phyloP scores from a whole-genome alignment of 768 basidiomycete genomes.

The Lactarius tabidus region DNA sequence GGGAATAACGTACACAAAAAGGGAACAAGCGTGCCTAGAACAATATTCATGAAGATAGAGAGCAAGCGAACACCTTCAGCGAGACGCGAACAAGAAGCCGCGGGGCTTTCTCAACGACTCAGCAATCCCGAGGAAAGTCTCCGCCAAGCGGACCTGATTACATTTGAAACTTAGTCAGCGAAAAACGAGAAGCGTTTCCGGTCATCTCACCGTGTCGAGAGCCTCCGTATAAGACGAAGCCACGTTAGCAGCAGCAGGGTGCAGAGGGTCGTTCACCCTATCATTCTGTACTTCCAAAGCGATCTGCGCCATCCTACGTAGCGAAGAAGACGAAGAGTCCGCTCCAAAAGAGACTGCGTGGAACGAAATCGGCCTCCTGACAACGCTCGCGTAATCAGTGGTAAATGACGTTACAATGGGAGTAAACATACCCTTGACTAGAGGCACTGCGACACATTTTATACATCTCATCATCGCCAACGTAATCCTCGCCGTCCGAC shows the following conservation, averaged over 20 bases:
- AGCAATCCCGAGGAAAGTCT: too few relatives aligned
- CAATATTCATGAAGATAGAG: neutral
- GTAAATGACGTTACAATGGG: neutral
- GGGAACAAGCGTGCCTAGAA: too few relatives aligned
- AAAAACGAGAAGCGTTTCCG: too few relatives aligned
- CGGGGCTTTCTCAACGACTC: too few relatives aligned
- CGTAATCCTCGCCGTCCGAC: slow-evolving; percentile 49
- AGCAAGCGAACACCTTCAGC: neutral
- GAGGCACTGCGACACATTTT: slow-evolving; percentile 42
- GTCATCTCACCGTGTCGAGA: slow-evolving; percentile 17
- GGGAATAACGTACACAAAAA: too few relatives aligned
- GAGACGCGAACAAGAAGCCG: too few relatives aligned
- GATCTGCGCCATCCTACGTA: slow-evolving; percentile 52
- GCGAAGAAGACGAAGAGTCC: slow-evolving; percentile 27
- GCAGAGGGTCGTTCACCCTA: slow-evolving; percentile 39
- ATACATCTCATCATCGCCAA: slow-evolving; percentile 38
- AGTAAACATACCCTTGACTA: slow-evolving; percentile 40
- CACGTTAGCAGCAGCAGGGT: neutral
- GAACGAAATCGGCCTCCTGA: slow-evolving; percentile 52
- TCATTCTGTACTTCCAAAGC: slow-evolving; percentile 45
- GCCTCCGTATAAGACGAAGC: slow-evolving; percentile 43
- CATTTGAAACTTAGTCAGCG: neutral
- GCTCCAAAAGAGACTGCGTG: slow-evolving; percentile 56
- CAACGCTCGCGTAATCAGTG: neutral
- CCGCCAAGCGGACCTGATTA: too few relatives aligned